Evolutionary conservation across 2,329 filamentous ascomycete species (phyloP), one percentile per base, ranked within the genome.

Genomic region (Xylariaceae sp.): DNA sequence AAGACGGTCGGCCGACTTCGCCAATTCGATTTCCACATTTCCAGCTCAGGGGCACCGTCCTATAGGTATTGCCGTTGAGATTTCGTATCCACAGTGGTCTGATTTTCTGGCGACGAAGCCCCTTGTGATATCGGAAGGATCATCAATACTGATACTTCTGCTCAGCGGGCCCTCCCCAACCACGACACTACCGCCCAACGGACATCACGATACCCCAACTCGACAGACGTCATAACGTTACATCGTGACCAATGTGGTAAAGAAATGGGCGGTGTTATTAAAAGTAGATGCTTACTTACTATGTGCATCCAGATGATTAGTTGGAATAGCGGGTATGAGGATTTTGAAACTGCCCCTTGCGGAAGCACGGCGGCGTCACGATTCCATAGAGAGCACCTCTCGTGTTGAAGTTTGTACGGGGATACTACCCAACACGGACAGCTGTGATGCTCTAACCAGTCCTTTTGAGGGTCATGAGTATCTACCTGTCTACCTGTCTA

Each of bases 151-250:
- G 35, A 8, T 1, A 34, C 8, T 34, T 8, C 32, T 34, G 32
- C 12, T 31, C 27, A 41, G 53, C 43, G 50, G 56, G 31, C 31
- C 53, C 43, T 51, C 37, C 53, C 32, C 47, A 19, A 55, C 50
- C 53, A 56, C 50, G 35, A 12, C 32, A 34, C 6, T 34, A 37
- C 5, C 8, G 8, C 8, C 35, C 8, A 37, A 11, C 35, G 4
- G 35, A 19, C 35, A 37, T 37, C 35, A 37, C 35, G 35, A 37
- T 37, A 37, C 35, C 35, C 35, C 35, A 37, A 37, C 35, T 37
- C 12, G 3, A 11, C 19, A 37, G 8, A 37, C 35, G 35, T 37
- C 35, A 37, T 37, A 37, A 3, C 3, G 35, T 37, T 37, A 37
- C 35, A 37, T 37, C 35, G 35, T 6, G 4, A 37, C 35, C 12